Evolutionary conservation across 2,329 filamentous ascomycete genomes (phyloP).

Genomic region (Penicillium sp.): DNA sequence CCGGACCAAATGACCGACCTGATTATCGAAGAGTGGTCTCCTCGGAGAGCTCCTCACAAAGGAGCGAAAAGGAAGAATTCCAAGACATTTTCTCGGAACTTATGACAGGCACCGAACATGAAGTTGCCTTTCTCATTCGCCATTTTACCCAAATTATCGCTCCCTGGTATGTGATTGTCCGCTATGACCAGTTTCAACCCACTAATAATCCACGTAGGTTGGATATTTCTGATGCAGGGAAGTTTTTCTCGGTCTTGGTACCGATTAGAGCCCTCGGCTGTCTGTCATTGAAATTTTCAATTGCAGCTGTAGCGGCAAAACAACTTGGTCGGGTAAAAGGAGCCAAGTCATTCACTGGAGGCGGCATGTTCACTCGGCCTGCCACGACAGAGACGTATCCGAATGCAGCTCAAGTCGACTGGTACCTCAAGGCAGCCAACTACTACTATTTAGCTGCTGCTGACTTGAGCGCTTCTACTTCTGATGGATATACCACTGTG

Average conservation of each 20-base stretch:
- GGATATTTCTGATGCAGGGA: conserved; percentile 39
- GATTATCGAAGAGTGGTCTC: conserved; percentile 4
- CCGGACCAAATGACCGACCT: neutral
- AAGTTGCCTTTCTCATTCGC: conserved; percentile 36
- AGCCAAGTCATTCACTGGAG: conserved; percentile 14
- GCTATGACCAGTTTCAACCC: neutral
- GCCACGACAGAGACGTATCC: conserved; percentile 52
- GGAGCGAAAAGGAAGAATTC: conserved; percentile 29
- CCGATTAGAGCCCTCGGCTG: conserved; percentile 36
- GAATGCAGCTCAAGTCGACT: conserved; percentile 47
- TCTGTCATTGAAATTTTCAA: conserved; percentile 33
- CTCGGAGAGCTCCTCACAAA: conserved; percentile 18
- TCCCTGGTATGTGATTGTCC: conserved; percentile 27
- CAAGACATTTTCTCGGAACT: conserved; percentile 36
- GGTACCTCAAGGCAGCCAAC: conserved; percentile 56
- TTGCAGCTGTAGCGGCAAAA: conserved; percentile 39
- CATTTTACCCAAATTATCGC: conserved; percentile 36
- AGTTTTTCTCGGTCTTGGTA: conserved; percentile 36
- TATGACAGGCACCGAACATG: conserved; percentile 36
- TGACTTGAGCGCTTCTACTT: conserved; percentile 40
- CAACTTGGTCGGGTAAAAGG: conserved; percentile 36
- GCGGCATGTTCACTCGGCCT: conserved; percentile 34
- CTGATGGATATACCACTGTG: conserved; percentile 26
- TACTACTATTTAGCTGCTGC: conserved; percentile 58
- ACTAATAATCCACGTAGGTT: conserved; percentile 25